Percentiles rank a stretch among this genome's conserved stretches.
phyloP scores from a whole-genome alignment of 208 protist species.

The Crithidia bombi region DNA sequence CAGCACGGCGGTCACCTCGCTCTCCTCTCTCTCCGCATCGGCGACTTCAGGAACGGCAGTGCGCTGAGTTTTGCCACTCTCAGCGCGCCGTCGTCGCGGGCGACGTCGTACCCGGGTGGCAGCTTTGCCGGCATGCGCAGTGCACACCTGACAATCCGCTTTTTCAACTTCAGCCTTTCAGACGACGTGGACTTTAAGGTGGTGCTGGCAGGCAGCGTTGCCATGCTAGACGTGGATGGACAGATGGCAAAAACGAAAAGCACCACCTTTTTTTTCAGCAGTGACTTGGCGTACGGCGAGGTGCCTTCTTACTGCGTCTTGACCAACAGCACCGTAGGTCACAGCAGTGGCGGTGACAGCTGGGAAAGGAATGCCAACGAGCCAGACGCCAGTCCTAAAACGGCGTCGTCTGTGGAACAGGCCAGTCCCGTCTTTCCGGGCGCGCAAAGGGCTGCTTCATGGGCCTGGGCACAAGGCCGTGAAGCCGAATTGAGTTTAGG shows the following conservation, averaged over 20 bases:
- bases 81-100: slow-evolving; percentile 16
- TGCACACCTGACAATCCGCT: slow-evolving; percentile 3
- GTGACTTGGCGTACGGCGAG: not conserved
- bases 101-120: slow-evolving; percentile 17
- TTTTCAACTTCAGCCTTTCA: slow-evolving; percentile 18
- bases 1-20: slow-evolving; percentile 28
- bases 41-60: slow-evolving; percentile 13
- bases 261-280: slow-evolving; percentile 6
- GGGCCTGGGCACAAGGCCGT: not conserved
- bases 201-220: slow-evolving; percentile 10
- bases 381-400: too few species aligned
- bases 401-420: not conserved
- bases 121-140: slow-evolving; percentile 24
- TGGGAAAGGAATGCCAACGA: not conserved
- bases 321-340: not conserved
- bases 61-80: slow-evolving; percentile 25
- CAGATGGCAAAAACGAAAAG: slow-evolving; percentile 5
- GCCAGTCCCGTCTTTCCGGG: not conserved
- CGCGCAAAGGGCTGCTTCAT: not conserved
- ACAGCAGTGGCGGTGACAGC: not conserved
- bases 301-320: not conserved
- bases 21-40: slow-evolving; percentile 11
- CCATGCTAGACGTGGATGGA: slow-evolving; percentile 25
- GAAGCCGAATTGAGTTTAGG: not conserved
- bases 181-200: not conserved